These are phyloP conservation scores for Sherardia arvensis DNA, from an alignment of 257 asterid genomes.

Conservation along the genomic window DNA sequence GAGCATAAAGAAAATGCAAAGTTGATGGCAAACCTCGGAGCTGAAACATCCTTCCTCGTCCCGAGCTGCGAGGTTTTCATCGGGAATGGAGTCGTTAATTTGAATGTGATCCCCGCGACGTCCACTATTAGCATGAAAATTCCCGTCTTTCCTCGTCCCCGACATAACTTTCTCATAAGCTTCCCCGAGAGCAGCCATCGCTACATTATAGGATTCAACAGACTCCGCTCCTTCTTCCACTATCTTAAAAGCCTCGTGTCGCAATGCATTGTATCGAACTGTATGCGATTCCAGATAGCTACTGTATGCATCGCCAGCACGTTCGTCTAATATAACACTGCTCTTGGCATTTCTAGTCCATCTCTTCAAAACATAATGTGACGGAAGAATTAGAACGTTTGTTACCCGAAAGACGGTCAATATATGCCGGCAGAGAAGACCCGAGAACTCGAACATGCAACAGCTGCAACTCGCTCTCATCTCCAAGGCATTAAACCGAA, in stretches of 20 bases:
- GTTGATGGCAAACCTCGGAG: constrained; percentile 55
- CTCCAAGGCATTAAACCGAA: constrained; percentile 80
- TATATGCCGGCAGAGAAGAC: constrained; percentile 88
- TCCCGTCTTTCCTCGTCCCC: constrained; percentile 50
- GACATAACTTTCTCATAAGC: constrained; percentile 60
- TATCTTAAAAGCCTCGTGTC: constrained; percentile 82
- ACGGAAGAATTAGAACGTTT: constrained; percentile 86
- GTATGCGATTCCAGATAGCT: constrained; percentile 92
- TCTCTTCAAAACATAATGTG: constrained; percentile 69
- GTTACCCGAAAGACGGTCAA: constrained; percentile 88
- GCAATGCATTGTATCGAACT: constrained; percentile 71
- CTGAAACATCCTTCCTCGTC: constrained; percentile 42
- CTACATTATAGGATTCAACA: constrained; percentile 43
- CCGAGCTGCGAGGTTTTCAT: constrained; percentile 19
- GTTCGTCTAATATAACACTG: constrained; percentile 57
- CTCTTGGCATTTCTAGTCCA: constrained; percentile 96
- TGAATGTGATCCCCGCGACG: constrained; percentile 28
- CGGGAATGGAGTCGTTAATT: constrained; percentile 23
- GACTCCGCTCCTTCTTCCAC: constrained; percentile 82
- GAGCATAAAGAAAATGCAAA: not conserved
- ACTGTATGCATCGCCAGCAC: constrained; percentile 41
- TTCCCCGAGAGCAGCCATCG: constrained; percentile 67
- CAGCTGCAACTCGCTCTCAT: constrained; percentile 91
- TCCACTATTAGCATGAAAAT: constrained; percentile 36
- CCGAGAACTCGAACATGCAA: constrained; percentile 92